Base-by-base conservation (phyloP, 306 rosid species). In the Biancaea sappan region DNA sequence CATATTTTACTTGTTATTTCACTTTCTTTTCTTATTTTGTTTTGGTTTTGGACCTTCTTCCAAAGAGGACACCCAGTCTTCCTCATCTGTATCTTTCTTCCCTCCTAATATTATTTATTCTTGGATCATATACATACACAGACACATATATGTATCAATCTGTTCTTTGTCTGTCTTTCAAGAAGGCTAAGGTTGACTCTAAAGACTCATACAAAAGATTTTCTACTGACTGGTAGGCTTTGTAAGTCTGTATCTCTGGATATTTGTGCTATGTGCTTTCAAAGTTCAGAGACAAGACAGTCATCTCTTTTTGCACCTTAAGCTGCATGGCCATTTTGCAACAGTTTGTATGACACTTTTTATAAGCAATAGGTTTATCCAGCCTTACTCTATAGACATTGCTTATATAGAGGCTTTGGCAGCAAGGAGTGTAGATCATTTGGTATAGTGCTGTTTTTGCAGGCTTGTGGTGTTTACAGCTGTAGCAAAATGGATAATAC, bases 251-350 rank as follows among this genome's bases (percentile, higher is more conserved):
- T 35, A 18, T 18, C 32, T 12, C 6, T 11, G 2, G 34, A 63
- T 38, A 19, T 11, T 63, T 37, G 69, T 40, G 15, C 6, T 12
- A 40, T 19, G 6, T 43, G 40, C 32, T 77, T 53, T 72, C 50
- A 46, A 51, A 62, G 35, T 62, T 73, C 32, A 16, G 35, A 51
- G 65, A 73, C 53, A 68, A 63, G n/a, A 41, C 60, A 37, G 41
- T 62, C 18, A 35, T 52, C 18, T 65, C 6, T 22, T 64, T 61
- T 70, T 58, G 21, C 26, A 21, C 15, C 59, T 29, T 41, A 62
- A 71, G 59, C 44, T 28, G 40, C 66, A 15, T 19, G 44, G 66
- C 4, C 38, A 51, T 48, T 18, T 40, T 29, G 59, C 50, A 71
- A 50, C 62, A 43, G 35, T 24, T 56, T 8, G 7, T 52, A 13